A percentile compares a stretch with the other conserved stretches of the same genome.
Evolutionary conservation across 2,329 filamentous ascomycete genomes (phyloP).

Genomic region (Ascochyta lentis): DNA sequence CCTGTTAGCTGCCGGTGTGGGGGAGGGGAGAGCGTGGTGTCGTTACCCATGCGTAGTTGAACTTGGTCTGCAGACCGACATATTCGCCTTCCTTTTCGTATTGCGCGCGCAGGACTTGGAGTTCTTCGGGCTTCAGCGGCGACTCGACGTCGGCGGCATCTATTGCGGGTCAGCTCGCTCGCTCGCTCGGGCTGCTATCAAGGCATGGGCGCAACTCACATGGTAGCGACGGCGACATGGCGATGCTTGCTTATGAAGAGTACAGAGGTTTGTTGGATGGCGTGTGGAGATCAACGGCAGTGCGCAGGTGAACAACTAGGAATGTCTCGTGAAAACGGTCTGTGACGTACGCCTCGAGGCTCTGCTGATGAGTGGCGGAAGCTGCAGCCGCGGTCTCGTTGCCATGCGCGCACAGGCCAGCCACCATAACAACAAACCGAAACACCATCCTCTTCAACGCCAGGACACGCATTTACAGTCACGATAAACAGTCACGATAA

Average conservation of each 20-base stretch:
- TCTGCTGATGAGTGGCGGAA: constrained; percentile 27
- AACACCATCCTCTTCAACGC: constrained; percentile 37
- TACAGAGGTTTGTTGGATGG: neutral
- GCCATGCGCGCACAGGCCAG: constrained; percentile 42
- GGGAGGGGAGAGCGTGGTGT: neutral
- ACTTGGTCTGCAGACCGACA: constrained; percentile 96
- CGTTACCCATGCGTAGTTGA: constrained; percentile 97
- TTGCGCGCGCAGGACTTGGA: constrained; percentile 89
- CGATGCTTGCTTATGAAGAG: neutral
- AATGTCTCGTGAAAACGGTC: constrained; percentile 31
- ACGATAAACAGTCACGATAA: constrained; percentile 5
- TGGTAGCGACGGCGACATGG: constrained; percentile 47
- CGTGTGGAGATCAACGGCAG: neutral
- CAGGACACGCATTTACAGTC: neutral
- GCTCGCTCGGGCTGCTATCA: neutral
- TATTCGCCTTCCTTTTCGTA: constrained; percentile 98
- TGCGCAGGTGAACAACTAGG: constrained; percentile 4
- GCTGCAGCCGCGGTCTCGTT: constrained; percentile 31
- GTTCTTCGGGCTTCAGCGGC: constrained; percentile 87
- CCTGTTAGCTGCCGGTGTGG: constrained; percentile 13
- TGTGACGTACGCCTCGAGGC: constrained; percentile 46
- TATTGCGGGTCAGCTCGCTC: constrained; percentile 51
- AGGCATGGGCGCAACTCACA: constrained; percentile 31
- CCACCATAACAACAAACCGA: constrained; percentile 34
- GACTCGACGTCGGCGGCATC: constrained; percentile 98